These are phyloP conservation scores for Ceratobasidium sp. DNA, from an alignment of 1,284 basidiomycete species.

Conservation along the genomic window DNA sequence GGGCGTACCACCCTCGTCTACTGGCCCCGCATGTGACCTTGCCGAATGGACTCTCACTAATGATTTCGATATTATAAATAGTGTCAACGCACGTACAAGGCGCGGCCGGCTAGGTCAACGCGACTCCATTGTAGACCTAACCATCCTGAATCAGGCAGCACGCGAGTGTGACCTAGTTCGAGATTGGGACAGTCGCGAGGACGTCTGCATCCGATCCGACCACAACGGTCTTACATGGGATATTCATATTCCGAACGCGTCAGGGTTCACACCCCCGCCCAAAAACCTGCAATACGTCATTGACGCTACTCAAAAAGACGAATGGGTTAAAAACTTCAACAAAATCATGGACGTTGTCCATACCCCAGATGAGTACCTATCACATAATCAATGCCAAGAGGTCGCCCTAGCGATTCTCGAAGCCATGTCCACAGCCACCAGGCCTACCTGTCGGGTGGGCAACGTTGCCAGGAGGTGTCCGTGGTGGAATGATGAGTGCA, in stretches of 20 bases:
- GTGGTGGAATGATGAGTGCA: slow-evolving; percentile 17
- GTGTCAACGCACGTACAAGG: background rate
- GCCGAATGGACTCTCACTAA: slow-evolving; percentile 41
- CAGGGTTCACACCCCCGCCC: background rate
- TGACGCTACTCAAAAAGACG: background rate
- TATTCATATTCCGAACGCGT: background rate
- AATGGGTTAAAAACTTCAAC: slow-evolving; percentile 4
- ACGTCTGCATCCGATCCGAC: background rate
- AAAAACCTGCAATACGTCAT: background rate
- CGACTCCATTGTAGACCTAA: slow-evolving; percentile 35
- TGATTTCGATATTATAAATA: slow-evolving; percentile 1
- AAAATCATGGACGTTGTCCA: background rate
- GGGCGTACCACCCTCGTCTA: background rate
- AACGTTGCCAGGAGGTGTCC: background rate
- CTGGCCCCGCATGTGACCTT: slow-evolving; percentile 9
- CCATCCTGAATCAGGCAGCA: slow-evolving; percentile 12
- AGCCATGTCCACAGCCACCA: slow-evolving; percentile 21
- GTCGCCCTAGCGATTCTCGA: background rate
- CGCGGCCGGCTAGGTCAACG: background rate
- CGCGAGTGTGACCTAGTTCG: background rate
- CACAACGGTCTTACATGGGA: slow-evolving; percentile 8
- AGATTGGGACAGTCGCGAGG: background rate
- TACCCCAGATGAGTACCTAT: background rate
- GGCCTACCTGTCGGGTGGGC: background rate
- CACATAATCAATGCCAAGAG: background rate